Conservation (phyloP, 2,329 filamentous ascomycete species). For the Kalmusia sp. region DNA sequence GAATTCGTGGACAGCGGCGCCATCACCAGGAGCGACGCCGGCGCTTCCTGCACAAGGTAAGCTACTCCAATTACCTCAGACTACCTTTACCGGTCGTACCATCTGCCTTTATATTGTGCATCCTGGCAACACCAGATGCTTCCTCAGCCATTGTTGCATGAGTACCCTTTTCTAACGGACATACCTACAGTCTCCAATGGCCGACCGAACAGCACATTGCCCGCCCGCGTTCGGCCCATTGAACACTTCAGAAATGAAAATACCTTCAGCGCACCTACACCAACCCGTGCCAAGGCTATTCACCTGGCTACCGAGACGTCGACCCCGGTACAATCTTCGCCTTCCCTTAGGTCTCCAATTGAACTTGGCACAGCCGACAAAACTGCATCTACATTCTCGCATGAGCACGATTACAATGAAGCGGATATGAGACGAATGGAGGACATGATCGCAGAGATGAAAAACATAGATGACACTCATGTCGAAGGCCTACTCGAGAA, state of each 20-base stretch:
- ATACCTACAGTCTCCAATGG: not conserved
- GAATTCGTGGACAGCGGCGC: not conserved
- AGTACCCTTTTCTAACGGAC: too few relatives aligned
- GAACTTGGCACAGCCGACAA: too few relatives aligned
- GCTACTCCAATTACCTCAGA: too few relatives aligned
- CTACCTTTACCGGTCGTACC: too few relatives aligned
- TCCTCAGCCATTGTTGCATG: too few relatives aligned
- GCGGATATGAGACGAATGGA: slow-evolving; percentile 1
- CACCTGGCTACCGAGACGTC: not conserved
- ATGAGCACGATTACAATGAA: not conserved
- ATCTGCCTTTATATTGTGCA: too few relatives aligned
- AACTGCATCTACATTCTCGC: not conserved
- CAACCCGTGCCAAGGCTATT: not conserved
- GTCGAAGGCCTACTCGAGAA: too few relatives aligned
- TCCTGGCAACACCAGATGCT: too few relatives aligned
- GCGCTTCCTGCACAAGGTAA: too few relatives aligned
- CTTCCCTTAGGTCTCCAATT: too few relatives aligned
- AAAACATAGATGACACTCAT: not conserved
- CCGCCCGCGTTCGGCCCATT: too few relatives aligned
- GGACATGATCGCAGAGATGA: slow-evolving; percentile 1
- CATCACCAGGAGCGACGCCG: not conserved
- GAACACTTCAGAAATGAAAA: not conserved
- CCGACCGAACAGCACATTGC: not conserved
- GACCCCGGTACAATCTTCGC: not conserved
- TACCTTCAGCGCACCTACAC: not conserved